Base-by-base conservation (phyloP, 352 stramenopile genomes). In the Plasmopara viticola region DNA sequence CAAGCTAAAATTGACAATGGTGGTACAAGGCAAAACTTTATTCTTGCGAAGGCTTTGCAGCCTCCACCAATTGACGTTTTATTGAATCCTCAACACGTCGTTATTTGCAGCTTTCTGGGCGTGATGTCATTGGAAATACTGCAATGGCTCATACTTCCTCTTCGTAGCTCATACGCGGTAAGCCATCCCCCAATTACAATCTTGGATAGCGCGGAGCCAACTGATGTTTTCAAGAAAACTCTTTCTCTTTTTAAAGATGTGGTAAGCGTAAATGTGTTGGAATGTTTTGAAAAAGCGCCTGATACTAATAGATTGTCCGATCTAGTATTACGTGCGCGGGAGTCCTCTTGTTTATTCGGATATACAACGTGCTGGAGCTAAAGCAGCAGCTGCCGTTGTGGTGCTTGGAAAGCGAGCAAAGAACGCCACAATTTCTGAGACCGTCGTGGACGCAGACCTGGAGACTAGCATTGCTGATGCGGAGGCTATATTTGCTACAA, bases 401-500 rank as follows among this genome's bases (percentile, higher is more conserved):
- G 78, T 94, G 0, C 72, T 94, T 17, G 80, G 80, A 46, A 91
- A 88, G 56, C 72, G 78, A 33, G 62, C 70, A 17, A 86, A 69
- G 42, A 75, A 61, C 3, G 55, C 55, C 2, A 50, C 58, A 14
- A 50, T 74, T 38, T 63, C 53, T 5, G 56, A 57, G 17, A 66
- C 49, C 1, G 62, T 54, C 9, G 60, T 30, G 5, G 76, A 86
- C 25, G 44, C 42, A 6, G 76, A 87, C 34, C 41, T 89, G 15
- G 78, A 90, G 29, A 78, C 74, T 35, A 88, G 76, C 29, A 86
- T 94, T 2, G 71, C 76, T 28, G 84, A 94, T 52, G 72, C 80
- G 0, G 80, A 94, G 54, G 84, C 81, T 9, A 90, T 94, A 61
- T 91, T 94, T 46, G 73, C 71, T 20, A 91, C 84, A 14, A 90